Base-by-base conservation (phyloP, 176 grass and related monocot genomes). In the Aegilops umbellulata region DNA sequence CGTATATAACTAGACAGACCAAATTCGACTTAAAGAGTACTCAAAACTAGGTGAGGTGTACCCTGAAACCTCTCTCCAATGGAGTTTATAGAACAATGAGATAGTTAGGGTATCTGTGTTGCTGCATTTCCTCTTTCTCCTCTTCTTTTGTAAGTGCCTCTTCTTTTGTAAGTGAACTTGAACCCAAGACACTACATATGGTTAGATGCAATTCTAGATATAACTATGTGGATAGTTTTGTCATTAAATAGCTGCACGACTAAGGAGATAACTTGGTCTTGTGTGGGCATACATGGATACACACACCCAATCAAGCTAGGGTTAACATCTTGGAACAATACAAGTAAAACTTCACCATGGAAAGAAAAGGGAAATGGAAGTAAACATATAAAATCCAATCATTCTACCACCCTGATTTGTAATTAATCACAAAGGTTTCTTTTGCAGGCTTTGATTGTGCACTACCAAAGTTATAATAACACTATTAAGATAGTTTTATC, bases 391-490 rank as follows among this genome's bases (percentile, higher is more conserved):
- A 57, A 57, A 20, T 57, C 20, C 5, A 22, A 57, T 57, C 49
- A 57, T 57, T 20, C 19, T 3, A 7, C 6, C 19, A 57, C 16
- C 6, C 19, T 57, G 19, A 22, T 57, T 57, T 22, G 19, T 57
- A 8, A 57, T 22, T 57, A 19, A 57, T 57, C 16, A 57, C 53
- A 57, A 20, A 22, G 2, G 20, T 61, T 61, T n/a, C 58, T 23
- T 61, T n/a, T 74, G 81, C 55, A 95, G 93, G 93, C 87, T 65
- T 68, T 95, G 20, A 92, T 88, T 1, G 49, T 90, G 61, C 87
- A 92, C 47, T 92, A 87, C 60, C 92, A 92, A 36, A 95, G 90
- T 77, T 94, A 94, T 13, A 72, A 63, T 63, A 88, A 83, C 81
- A 83, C 16, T 3, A 83, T 95, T 85, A 92, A 90, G 70, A 64